A percentile compares a stretch with the other conserved stretches of the same genome.
phyloP scores from a whole-genome alignment of 1,284 basidiomycete species.

The Ustilago hordei region DNA sequence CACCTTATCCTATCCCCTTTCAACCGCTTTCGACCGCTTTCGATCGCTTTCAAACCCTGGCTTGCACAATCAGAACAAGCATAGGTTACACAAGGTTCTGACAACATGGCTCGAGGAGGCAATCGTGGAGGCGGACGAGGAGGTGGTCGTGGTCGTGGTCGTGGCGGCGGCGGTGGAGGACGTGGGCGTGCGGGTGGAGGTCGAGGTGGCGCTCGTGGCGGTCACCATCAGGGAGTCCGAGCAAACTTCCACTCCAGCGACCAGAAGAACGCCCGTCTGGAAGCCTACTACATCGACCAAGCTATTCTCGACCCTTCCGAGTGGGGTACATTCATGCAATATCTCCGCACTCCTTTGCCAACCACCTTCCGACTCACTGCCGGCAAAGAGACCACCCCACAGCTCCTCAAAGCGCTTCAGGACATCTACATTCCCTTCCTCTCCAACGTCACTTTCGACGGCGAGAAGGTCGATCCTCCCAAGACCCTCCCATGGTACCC shows the following conservation, averaged over 20 bases:
- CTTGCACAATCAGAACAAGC: neutral
- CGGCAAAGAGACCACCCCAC: slow-evolving; percentile 61
- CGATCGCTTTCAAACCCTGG: slow-evolving; percentile 3
- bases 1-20: slow-evolving; percentile 1
- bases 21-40: neutral
- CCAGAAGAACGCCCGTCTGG: slow-evolving; percentile 54
- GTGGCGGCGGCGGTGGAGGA: slow-evolving; percentile 46
- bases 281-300: slow-evolving; percentile 68
- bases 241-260: slow-evolving; percentile 29
- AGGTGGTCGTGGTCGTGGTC: slow-evolving; percentile 29
- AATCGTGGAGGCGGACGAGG: slow-evolving; percentile 35
- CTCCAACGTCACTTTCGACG: slow-evolving; percentile 82
- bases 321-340: slow-evolving; percentile 81
- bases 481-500: slow-evolving; percentile 92
- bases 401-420: slow-evolving; percentile 64
- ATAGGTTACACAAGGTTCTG: neutral
- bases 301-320: slow-evolving; percentile 72
- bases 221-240: slow-evolving; percentile 26
- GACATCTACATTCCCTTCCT: slow-evolving; percentile 80
- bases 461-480: slow-evolving; percentile 77
- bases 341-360: slow-evolving; percentile 81
- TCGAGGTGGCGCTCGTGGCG: slow-evolving; percentile 34
- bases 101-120: slow-evolving; percentile 44
- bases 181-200: slow-evolving; percentile 40
- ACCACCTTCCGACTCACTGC: slow-evolving; percentile 91